Evolutionary conservation across 2,329 filamentous ascomycete genomes (phyloP).

Genomic region (Penicillium hesseltinei): DNA sequence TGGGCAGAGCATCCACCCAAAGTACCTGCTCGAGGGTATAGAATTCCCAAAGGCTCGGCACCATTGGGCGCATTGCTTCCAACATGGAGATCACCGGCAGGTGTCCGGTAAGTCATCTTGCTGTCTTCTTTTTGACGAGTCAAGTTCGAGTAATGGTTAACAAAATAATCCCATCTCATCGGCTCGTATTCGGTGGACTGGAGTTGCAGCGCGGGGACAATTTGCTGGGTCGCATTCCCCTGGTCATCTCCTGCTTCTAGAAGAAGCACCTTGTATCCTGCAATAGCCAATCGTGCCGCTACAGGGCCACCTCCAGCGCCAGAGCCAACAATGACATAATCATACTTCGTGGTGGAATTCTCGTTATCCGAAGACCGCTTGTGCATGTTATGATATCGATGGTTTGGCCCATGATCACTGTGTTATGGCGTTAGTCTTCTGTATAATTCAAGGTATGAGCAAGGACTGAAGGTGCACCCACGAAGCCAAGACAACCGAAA

Average conservation of each 20-base stretch:
- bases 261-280: slow-evolving; percentile 60
- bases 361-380: slow-evolving; percentile 6
- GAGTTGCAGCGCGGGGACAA: slow-evolving; percentile 55
- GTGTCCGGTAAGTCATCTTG: slow-evolving; percentile 58
- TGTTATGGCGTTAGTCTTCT: neutral
- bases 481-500: slow-evolving; percentile 16
- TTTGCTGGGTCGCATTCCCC: slow-evolving; percentile 50
- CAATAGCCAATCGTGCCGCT: slow-evolving; percentile 58
- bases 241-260: slow-evolving; percentile 62
- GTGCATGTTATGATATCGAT: slow-evolving; percentile 9
- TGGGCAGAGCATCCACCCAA: slow-evolving; percentile 61
- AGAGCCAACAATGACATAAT: slow-evolving; percentile 63
- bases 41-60: slow-evolving; percentile 51
- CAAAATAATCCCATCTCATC: slow-evolving; percentile 63
- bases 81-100: slow-evolving; percentile 54
- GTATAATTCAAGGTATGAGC: no score
- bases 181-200: slow-evolving; percentile 56
- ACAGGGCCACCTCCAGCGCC: slow-evolving; percentile 60
- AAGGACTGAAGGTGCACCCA: slow-evolving; percentile 1
- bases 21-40: slow-evolving; percentile 57
- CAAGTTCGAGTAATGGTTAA: slow-evolving; percentile 60
- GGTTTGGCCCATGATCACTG: slow-evolving; percentile 8
- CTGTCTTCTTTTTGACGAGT: slow-evolving; percentile 54
- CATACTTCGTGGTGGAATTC: slow-evolving; percentile 44
- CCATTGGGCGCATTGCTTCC: slow-evolving; percentile 52